phyloP scores from a whole-genome alignment of 2,329 filamentous ascomycete species.

The Nigrospora osmanthi region DNA sequence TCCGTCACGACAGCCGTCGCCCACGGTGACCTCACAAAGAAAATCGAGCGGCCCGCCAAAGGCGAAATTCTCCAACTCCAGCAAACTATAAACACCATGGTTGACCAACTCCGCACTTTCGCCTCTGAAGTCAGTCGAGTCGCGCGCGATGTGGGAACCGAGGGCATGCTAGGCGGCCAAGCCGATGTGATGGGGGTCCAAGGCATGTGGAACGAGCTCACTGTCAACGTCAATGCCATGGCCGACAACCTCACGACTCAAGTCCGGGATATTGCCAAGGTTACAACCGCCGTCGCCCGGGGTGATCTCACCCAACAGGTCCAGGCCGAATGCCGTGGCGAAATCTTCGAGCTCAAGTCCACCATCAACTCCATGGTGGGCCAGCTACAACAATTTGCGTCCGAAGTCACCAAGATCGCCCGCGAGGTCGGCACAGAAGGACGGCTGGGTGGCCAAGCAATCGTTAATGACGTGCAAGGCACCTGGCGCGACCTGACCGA shows the following conservation, averaged over 20 bases:
- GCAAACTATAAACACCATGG: conserved; percentile 86
- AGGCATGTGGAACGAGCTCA: conserved; percentile 84
- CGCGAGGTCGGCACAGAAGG: conserved; percentile 96
- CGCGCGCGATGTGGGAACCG: conserved; percentile 75
- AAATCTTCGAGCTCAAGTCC: conserved; percentile 90
- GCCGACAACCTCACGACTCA: conserved; percentile 80
- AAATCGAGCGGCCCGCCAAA: conserved; percentile 72
- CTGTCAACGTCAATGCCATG: conserved; percentile 83
- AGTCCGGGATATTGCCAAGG: conserved; percentile 89
- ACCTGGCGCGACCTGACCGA: conserved; percentile 96
- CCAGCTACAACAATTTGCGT: conserved; percentile 91
- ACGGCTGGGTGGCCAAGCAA: conserved; percentile 86
- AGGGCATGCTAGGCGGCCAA: conserved; percentile 75
- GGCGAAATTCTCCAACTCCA: conserved; percentile 79
- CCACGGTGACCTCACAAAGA: conserved; percentile 75
- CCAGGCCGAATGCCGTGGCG: conserved; percentile 83
- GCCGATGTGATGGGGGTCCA: conserved; percentile 77
- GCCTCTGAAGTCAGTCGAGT: conserved; percentile 79
- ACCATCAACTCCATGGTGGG: conserved; percentile 99
- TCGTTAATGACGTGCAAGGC: conserved; percentile 90
- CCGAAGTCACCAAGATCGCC: conserved; percentile 93
- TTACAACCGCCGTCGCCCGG: conserved; percentile 64
- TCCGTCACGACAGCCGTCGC: conserved; percentile 79
- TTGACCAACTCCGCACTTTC: conserved; percentile 76
- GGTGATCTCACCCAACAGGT: conserved; percentile 97